Conservation (phyloP, 1,284 basidiomycete genomes). For the Ceratobasidium sp. region DNA sequence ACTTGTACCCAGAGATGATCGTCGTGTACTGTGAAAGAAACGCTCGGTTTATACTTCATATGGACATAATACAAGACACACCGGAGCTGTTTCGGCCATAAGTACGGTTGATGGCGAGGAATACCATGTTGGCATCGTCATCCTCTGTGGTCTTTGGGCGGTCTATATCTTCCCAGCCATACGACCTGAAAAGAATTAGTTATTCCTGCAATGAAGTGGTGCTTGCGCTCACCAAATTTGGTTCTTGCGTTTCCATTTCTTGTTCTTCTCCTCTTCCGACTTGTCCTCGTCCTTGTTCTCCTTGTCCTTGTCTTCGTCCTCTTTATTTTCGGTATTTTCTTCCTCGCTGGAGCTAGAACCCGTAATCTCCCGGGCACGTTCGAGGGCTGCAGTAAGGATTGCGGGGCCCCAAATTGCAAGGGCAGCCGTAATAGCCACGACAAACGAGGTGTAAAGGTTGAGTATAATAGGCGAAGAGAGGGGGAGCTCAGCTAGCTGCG, state of each 20-base stretch:
- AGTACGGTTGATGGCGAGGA: conserved; percentile 32
- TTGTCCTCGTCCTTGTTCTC: conserved; percentile 16
- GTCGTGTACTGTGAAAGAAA: conserved; percentile 14
- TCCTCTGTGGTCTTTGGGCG: conserved; percentile 16
- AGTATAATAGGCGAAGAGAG: conserved; percentile 35
- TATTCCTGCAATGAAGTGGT: neutral
- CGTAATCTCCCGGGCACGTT: conserved; percentile 24
- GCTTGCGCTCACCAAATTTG: conserved; percentile 29
- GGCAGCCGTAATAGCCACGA: conserved; percentile 29
- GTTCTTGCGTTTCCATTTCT: conserved; percentile 43
- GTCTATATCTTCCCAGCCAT: conserved; percentile 38
- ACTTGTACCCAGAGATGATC: conserved; percentile 42
- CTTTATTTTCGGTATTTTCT: conserved; percentile 3
- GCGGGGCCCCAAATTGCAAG: conserved; percentile 35
- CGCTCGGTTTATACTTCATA: neutral
- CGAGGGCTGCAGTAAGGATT: conserved; percentile 14
- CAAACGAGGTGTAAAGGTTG: conserved; percentile 29
- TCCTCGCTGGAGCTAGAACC: neutral
- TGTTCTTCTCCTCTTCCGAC: conserved; percentile 2
- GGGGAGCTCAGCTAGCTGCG: conserved; percentile 2
- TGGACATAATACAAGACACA: neutral
- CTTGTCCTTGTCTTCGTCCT: conserved; percentile 31
- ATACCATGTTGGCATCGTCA: conserved; percentile 37
- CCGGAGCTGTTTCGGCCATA: conserved; percentile 22
- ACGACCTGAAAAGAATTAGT: conserved; percentile 5